phyloP scores from a whole-genome alignment of 192 early-diverging fungal species.

The Dimargaris cristalligena region DNA sequence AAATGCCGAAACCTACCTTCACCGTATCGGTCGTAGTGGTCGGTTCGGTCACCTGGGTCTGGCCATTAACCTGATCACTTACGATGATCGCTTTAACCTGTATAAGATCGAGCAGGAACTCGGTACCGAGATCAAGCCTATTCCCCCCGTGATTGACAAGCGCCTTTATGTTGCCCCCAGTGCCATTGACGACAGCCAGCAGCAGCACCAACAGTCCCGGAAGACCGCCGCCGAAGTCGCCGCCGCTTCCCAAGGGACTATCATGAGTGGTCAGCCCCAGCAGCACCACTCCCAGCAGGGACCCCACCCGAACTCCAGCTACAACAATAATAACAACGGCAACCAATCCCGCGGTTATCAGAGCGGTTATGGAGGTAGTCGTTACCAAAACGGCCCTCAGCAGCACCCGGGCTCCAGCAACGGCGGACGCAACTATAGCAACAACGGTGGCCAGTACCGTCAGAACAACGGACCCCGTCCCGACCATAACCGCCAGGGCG shows the following conservation, averaged over 20 bases:
- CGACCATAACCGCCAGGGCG: background rate
- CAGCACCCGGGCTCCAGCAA: background rate
- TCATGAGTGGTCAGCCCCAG: background rate
- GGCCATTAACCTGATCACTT: conserved; percentile 96
- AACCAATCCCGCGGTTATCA: background rate
- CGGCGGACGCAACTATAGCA: background rate
- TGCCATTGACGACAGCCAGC: conserved; percentile 46
- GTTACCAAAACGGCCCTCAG: background rate
- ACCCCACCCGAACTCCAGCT: background rate
- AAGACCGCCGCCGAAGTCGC: no score
- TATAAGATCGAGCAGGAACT: conserved; percentile 97
- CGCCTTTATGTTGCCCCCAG: conserved; percentile 68
- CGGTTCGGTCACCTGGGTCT: conserved; percentile 91
- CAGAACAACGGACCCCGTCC: background rate
- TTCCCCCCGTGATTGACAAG: conserved; percentile 94
- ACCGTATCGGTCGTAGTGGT: conserved; percentile 95
- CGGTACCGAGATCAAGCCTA: conserved; percentile 95
- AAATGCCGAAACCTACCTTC: conserved; percentile 96
- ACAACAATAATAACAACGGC: background rate
- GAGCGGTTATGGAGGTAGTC: background rate
- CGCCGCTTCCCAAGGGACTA: conserved; percentile 2
- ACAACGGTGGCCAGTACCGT: background rate
- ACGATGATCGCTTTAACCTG: conserved; percentile 94
- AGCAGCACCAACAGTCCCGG: conserved; percentile 23
- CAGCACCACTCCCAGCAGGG: background rate